Evolutionary conservation across 129 eudicot species (phyloP), one percentile per base, ranked within the genome.

Genomic region (Smallanthus sonchifolius): DNA sequence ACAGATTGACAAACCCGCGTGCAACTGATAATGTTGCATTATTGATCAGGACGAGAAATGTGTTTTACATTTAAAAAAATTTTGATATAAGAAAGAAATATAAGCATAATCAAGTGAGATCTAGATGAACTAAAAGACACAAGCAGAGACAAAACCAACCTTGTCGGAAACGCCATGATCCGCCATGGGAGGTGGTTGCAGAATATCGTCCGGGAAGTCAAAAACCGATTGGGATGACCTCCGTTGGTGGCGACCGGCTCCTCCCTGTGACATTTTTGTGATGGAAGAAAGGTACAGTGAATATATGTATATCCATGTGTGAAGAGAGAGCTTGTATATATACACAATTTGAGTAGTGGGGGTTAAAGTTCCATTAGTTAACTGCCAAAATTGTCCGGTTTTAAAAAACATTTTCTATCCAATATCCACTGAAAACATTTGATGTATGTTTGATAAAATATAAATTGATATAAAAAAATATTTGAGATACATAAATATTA

Each of bases 221-320:
- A 90, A 87, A 17, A 87, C 86, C 55, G 90, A 75, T 71, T 90
- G 96, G 0, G 96, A 90, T n/a, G 81, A 85, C 68, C 90, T 88
- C 64, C 96, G 81, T 54, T 80, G 85, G 88, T 90, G 96, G 79
- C 96, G 90, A 60, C 84, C 74, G 2, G 54, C 76, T 79, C 82
- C 82, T 24, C 79, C 80, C 9, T 86, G 88, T 59, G 96, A 90
- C 96, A 87, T 87, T 28, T 69, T 76, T 14, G 52, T 24, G 55
- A 59, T 35, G 64, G 15, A 59, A 62, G 48, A 59, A 52, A 51
- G 74, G 70, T 78, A 51, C 14, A 66, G 72, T 69, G 83, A 56
- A 70, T 73, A 80, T 40, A 32, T 13, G 11, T 63, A 77, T 24
- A 51, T 34, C 73, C 15, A 61, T 75, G 69, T 73, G 79, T 49